phyloP scores from a whole-genome alignment of 2,329 filamentous ascomycete species.

The Epichloe aotearoae region DNA sequence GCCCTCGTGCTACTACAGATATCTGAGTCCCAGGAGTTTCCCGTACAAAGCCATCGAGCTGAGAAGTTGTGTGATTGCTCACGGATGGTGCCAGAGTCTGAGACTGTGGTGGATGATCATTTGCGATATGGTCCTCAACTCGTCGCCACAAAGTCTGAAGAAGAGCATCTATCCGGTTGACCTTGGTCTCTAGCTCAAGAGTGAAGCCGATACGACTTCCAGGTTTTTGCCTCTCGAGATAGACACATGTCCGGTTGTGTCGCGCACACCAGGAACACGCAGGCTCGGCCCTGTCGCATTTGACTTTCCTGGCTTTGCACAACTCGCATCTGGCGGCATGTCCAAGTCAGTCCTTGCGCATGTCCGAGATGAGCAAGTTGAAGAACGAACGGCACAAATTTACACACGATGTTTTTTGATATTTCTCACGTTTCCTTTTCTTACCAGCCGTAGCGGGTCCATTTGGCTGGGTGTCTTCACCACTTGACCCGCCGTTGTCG shows the following conservation, averaged over 20 bases:
- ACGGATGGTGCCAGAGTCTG: slow-evolving; percentile 21
- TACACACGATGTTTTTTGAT: slow-evolving; percentile 31
- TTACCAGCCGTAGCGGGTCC: slow-evolving; percentile 15
- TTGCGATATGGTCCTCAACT: slow-evolving; percentile 28
- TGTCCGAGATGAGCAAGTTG: neutral
- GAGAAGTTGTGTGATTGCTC: slow-evolving; percentile 21
- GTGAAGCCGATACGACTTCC: slow-evolving; percentile 50
- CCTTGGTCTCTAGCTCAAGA: slow-evolving; percentile 44
- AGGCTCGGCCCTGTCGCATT: slow-evolving; percentile 40
- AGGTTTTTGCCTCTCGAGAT: slow-evolving; percentile 58
- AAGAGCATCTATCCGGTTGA: slow-evolving; percentile 36
- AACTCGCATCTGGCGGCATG: slow-evolving; percentile 24
- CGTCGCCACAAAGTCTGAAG: slow-evolving; percentile 28
- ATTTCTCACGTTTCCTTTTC: slow-evolving; percentile 27
- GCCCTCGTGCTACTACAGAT: slow-evolving; percentile 8
- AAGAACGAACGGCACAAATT: neutral
- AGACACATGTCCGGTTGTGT: slow-evolving; percentile 53
- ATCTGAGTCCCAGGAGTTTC: slow-evolving; percentile 12
- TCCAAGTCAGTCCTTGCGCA: neutral
- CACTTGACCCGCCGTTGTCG: slow-evolving; percentile 24
- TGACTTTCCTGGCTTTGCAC: slow-evolving; percentile 32
- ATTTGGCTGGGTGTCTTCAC: slow-evolving; percentile 20
- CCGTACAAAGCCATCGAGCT: slow-evolving; percentile 14
- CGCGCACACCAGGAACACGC: slow-evolving; percentile 60
- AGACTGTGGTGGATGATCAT: slow-evolving; percentile 16